Percentiles rank a stretch among this genome's conserved stretches.
phyloP scores from a whole-genome alignment of 2,329 filamentous ascomycete species.

The Alternaria brassicicola region DNA sequence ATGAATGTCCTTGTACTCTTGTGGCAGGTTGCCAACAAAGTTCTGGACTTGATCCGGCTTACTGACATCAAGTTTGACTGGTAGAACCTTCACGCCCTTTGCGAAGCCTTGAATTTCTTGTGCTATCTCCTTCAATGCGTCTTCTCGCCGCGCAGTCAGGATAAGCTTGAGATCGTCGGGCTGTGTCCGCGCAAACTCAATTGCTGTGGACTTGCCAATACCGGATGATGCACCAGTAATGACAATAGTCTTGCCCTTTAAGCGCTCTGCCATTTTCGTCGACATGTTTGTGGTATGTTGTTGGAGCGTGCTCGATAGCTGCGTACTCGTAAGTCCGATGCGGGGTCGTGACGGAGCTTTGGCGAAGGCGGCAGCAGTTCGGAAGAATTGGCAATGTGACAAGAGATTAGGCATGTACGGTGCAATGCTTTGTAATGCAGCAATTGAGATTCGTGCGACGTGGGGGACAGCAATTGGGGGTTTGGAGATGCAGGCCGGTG shows the following conservation, averaged over 20 bases:
- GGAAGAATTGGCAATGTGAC: constrained; percentile 18
- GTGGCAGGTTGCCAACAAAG: constrained; percentile 76
- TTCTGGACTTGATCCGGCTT: constrained; percentile 73
- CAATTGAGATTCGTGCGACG: constrained; percentile 3
- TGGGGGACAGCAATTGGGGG: constrained; percentile 6
- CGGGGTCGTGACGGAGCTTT: constrained; percentile 19
- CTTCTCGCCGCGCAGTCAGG: constrained; percentile 84
- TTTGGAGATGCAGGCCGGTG: neutral
- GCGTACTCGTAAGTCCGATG: constrained; percentile 11
- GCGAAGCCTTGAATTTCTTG: constrained; percentile 77
- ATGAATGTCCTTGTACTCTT: constrained; percentile 83
- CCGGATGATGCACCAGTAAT: constrained; percentile 93
- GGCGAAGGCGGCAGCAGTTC: constrained; percentile 21
- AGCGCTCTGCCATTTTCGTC: constrained; percentile 77
- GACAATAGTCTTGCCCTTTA: constrained; percentile 89
- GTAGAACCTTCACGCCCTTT: constrained; percentile 74
- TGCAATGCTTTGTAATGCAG: constrained; percentile 7
- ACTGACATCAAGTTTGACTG: constrained; percentile 87
- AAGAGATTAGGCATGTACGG: constrained; percentile 31
- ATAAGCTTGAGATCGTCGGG: constrained; percentile 82
- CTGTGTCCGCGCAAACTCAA: constrained; percentile 89
- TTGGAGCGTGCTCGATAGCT: constrained; percentile 15
- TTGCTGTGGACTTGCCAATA: constrained; percentile 81
- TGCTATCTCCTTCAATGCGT: constrained; percentile 77
- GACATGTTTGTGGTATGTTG: constrained; percentile 61